phyloP scores from a whole-genome alignment of 1,139 yeast genomes.

The Sugiyamaella castrensis region DNA sequence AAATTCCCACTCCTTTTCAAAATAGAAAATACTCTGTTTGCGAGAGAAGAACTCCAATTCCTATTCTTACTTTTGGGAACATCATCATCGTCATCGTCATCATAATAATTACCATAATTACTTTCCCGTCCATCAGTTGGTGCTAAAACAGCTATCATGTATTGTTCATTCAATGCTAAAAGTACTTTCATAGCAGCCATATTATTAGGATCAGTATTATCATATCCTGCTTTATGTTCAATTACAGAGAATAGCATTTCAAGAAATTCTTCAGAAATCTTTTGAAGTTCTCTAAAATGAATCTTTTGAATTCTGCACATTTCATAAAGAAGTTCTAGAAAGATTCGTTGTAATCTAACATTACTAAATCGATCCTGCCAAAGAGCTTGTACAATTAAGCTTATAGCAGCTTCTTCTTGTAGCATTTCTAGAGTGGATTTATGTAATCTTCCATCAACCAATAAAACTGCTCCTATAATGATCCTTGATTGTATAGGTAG shows the following conservation, averaged over 20 bases:
- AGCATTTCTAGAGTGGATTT: constrained; percentile 44
- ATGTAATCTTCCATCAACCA: constrained; percentile 48
- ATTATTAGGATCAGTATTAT: constrained; percentile 53
- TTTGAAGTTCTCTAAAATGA: constrained; percentile 42
- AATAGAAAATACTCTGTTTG: constrained; percentile 36
- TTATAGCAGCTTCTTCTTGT: constrained; percentile 51
- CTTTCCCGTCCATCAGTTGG: constrained; percentile 8
- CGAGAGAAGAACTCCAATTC: not conserved
- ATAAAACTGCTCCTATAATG: constrained; percentile 49
- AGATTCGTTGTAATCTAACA: constrained; percentile 39
- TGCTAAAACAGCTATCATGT: constrained; percentile 56
- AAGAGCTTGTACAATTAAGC: constrained; percentile 42
- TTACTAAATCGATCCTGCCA: constrained; percentile 31
- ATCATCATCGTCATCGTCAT: constrained; percentile 7
- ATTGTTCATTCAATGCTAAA: constrained; percentile 78
- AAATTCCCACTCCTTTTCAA: constrained; percentile 28
- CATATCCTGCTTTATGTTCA: constrained; percentile 46
- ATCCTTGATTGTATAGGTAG: constrained; percentile 29
- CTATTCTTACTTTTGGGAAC: not conserved
- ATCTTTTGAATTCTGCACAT: constrained; percentile 51
- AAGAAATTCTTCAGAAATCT: constrained; percentile 53
- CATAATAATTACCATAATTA: constrained; percentile 3
- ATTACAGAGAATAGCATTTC: constrained; percentile 53
- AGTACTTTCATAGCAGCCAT: constrained; percentile 72
- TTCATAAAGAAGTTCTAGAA: constrained; percentile 53